Evolutionary conservation across 2,329 filamentous ascomycete genomes (phyloP), one percentile per base, ranked within the genome.

Genomic region (Setomelanomma holmii): DNA sequence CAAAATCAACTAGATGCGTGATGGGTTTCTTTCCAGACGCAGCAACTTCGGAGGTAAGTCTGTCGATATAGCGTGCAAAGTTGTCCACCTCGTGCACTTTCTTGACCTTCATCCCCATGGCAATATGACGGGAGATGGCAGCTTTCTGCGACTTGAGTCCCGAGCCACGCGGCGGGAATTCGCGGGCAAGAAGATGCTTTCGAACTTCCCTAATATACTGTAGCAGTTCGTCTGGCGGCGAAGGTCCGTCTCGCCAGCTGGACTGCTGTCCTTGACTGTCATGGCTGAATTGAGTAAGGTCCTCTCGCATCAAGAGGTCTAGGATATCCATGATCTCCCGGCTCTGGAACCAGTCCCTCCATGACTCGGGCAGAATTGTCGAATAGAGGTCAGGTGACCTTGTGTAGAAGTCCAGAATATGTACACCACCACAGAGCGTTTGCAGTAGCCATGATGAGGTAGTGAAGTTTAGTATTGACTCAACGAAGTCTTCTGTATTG

Each of bases 321-420:
- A 99, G 77, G 7, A 97, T 82, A 47, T 85, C 83, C 81, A 91
- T 89, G 6, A 92, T 84, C 44, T 89, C 85, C 67, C 86, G 84
- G 16, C 82, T 75, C 30, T 88, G 77, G 60, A 98, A 87, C 77
- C 92, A 98, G 0, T 80, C 70, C 58, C 90, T 86, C 95, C 95
- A 99, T 74, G 92, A 87, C 54, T 83, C 72, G 0, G 92, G 90
- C 1, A 99, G 75, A 1, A 93, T 83, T 1, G 84, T 81, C 45
- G 89, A 85, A 72, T 96, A 99, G 0, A 97, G 82, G 58, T 91
- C 89, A 4, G 91, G 90, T 41, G 91, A 85, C 36, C 86, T 85
- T 2, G 92, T 97, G 77, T 97, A 91, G 76, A 99, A 98, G 73
- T 99, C 95, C 50, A 98, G 82, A 57, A 99, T 93, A 71, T 99